Base-by-base conservation (phyloP, 805 yeast species). In the Kodamaea leandrae region DNA sequence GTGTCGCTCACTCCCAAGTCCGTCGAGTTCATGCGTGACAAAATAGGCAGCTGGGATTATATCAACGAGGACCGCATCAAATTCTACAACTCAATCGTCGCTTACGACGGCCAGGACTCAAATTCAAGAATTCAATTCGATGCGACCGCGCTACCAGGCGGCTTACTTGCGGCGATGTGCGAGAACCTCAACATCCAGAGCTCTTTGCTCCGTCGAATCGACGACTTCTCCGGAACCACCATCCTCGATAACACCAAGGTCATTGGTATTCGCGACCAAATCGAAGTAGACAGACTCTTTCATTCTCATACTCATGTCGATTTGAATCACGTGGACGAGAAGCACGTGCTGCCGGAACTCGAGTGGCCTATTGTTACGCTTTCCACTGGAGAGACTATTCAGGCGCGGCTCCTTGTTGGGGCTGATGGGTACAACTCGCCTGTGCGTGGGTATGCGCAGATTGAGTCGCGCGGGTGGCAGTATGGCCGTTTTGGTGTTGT, bases 341-440 rank as follows among this genome's bases (percentile, higher is more conserved):
- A 48, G 25, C 48, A 49, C 18, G 53, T 56, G 2, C 49, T 47
- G 26, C 55, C 59, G 0, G 63, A 64, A 19, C 40, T 63, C 30
- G 77, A 78, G 36, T 87, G 96, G 96, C 97, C 97, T 1, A 56
- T 79, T 6, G 81, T 91, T 10, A 68, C 74, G 18, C 66, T 90
- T 10, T 76, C 78, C 10, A 76, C 76, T 47, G 97, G 96, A 1
- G 75, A 76, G 10, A 48, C 55, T 9, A 69, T 82, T 37, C 76
- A 77, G 53, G 76, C 96, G 0, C 72, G 96, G 41, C 68, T 90
- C n/a, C 67, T 90, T 15, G 78, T 93, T 12, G 99, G 99, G 6
- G 96, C 96, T 28, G 99, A 93, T 60, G 99, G 99, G 1, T 88
- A 81, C 60, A 87, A 89, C 60, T 89, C 97, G 1, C 96, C 97